Evolutionary conservation across 768 basidiomycete species (phyloP), one percentile per base, ranked within the genome.

Genomic region (Flagelloscypha sp.): DNA sequence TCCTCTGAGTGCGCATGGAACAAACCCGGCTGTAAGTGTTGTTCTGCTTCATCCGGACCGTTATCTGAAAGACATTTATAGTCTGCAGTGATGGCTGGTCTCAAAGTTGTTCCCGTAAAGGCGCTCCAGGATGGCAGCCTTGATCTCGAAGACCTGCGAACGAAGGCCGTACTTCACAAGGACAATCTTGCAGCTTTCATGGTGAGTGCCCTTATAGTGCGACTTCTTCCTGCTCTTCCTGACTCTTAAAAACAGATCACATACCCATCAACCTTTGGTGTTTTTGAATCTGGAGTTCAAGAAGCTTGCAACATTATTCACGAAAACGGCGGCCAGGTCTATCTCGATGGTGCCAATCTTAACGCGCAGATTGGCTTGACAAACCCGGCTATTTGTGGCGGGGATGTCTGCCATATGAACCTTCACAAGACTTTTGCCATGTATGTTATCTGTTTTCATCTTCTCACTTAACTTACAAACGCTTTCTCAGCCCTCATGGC

Each of bases 381-480:
- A 20, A 89, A 90, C 53, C 87, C 87, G 23, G 89, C 86, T 1
- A 81, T 73, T n/a, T 94, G 90, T 49, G 95, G 95, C 30, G 94
- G 90, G 35, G 95, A 99, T 57, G 92, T 99, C 24, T 95, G 92
- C 55, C 95, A 99, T 56, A 72, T 97, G 65, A 99, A 99, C 61
- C 68, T 98, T 23, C 95, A 99, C 68, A 99, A 98, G 64, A 94
- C 92, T 1, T 95, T 95, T 54, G 84, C 90, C 6, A 97, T 95
- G 84, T 88, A 52, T 38, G 83, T 49, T 7, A 6, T 24, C 7
- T 28, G 9, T 34, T 38, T 25, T 37, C 9, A 37, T 27, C 8
- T 24, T 10, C 22, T 13, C 10, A 4, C 24, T 27, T 15, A 20
- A 33, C 20, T 13, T 28, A 24, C 35, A 12, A 20, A 24, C 27